Evolutionary conservation across 768 basidiomycete genomes (phyloP).

Genomic region (Bullera alba): DNA sequence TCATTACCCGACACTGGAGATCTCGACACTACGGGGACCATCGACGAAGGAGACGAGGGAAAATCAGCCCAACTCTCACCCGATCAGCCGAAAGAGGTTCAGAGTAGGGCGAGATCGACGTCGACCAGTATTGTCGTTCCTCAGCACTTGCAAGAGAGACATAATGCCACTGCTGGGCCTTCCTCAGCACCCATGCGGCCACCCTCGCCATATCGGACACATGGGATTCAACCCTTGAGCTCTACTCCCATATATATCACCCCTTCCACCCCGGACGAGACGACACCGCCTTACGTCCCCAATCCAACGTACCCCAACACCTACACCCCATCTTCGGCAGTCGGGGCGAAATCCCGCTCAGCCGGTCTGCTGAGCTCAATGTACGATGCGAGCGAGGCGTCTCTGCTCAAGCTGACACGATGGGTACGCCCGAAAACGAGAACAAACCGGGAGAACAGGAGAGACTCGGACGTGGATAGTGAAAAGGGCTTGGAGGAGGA

Average conservation of each 20-base stretch:
- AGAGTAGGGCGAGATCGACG: constrained; percentile 31
- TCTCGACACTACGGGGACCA: not conserved
- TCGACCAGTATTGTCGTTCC: constrained; percentile 33
- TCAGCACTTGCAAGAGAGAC: not conserved
- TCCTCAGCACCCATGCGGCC: not conserved
- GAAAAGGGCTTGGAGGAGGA: constrained; percentile 23
- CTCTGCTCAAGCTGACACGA: constrained; percentile 8
- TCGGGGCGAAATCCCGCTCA: not conserved
- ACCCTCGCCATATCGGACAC: too few species aligned
- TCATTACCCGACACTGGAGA: constrained; percentile 3
- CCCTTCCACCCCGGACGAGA: not conserved
- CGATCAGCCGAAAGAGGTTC: constrained; percentile 1
- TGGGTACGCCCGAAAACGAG: constrained; percentile 4
- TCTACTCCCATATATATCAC: too few species aligned
- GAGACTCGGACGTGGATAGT: constrained; percentile 11
- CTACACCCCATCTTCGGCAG: not conserved
- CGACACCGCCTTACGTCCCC: not conserved
- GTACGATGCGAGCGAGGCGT: constrained; percentile 26
- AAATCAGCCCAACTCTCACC: not conserved
- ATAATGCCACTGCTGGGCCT: not conserved
- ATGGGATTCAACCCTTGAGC: not conserved
- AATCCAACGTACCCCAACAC: constrained; percentile 1
- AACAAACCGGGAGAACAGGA: not conserved
- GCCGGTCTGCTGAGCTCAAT: constrained; percentile 12
- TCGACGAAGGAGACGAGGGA: not conserved